A percentile compares a stretch with the other conserved stretches of the same genome.
Evolutionary conservation across 352 stramenopile genomes (phyloP).

Genomic region (Thalassiosira livingstoniorum): DNA sequence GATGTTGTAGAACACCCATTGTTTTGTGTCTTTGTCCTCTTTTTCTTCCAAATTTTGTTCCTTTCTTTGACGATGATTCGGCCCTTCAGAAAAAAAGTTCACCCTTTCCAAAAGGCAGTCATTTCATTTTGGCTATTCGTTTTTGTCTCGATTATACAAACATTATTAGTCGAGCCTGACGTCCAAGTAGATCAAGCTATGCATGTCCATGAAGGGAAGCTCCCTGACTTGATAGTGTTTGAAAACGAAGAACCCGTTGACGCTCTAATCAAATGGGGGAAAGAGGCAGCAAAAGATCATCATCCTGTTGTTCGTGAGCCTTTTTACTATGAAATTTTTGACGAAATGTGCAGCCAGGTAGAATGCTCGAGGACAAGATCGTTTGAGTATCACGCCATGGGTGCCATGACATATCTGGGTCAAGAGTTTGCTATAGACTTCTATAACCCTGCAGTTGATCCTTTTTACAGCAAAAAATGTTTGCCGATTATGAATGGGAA

Average conservation of each 20-base stretch:
- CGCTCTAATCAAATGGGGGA: slow-evolving; percentile 65
- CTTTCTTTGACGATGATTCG: slow-evolving; percentile 31
- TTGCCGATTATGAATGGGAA: slow-evolving; percentile 16
- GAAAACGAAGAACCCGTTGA: slow-evolving; percentile 68
- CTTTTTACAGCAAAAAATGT: slow-evolving; percentile 42
- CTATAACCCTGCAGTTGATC: slow-evolving; percentile 63
- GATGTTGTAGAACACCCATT: slow-evolving; percentile 59
- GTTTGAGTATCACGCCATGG: slow-evolving; percentile 64
- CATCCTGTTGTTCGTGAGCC: slow-evolving; percentile 59
- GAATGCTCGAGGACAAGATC: slow-evolving; percentile 55
- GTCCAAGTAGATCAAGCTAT: slow-evolving; percentile 53
- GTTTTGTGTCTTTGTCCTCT: slow-evolving; percentile 50
- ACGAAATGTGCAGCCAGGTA: slow-evolving; percentile 59
- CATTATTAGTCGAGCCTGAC: slow-evolving; percentile 58
- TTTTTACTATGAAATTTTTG: slow-evolving; percentile 62
- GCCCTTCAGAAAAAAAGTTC: slow-evolving; percentile 39
- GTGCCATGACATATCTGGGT: slow-evolving; percentile 59
- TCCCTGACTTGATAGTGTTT: slow-evolving; percentile 61
- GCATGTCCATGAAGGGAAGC: slow-evolving; percentile 61
- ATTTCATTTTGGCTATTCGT: slow-evolving; percentile 40
- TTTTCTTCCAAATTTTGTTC: slow-evolving; percentile 38
- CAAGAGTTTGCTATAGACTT: slow-evolving; percentile 59
- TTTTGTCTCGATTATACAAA: slow-evolving; percentile 56
- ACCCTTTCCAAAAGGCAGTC: slow-evolving; percentile 35
- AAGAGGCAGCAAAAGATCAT: slow-evolving; percentile 53